Percentiles rank a stretch among this genome's conserved stretches.
Conservation (phyloP, 305 asterid species). For the Striga hermonthica region DNA sequence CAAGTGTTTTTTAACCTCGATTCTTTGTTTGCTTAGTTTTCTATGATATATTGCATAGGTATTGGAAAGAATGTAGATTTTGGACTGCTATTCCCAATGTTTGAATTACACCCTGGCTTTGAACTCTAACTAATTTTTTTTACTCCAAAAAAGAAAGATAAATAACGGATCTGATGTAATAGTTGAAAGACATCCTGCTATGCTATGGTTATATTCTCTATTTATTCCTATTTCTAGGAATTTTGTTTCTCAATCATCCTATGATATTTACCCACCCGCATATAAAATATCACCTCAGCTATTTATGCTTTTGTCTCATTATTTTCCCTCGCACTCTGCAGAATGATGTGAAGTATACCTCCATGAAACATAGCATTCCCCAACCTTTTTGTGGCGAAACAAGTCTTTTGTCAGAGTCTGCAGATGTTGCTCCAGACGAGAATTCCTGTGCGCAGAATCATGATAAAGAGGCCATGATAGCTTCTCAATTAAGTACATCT, state of each 20-base stretch:
- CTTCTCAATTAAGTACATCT: constrained; percentile 59
- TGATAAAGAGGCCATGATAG: constrained; percentile 35
- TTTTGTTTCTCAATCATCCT: constrained; percentile 21
- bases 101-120: constrained; percentile 4
- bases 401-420: constrained; percentile 80
- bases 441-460: constrained; percentile 54
- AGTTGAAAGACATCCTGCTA: neutral
- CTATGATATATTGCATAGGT: constrained; percentile 3
- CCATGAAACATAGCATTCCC: constrained; percentile 41
- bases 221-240: constrained; percentile 14
- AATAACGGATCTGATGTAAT: neutral
- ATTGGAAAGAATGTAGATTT: constrained; percentile 7
- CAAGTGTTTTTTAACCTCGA: neutral
- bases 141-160: constrained; percentile 10
- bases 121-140: constrained; percentile 12
- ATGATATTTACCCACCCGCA: too few relatives aligned
- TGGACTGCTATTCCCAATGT: constrained; percentile 7
- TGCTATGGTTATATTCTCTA: constrained; percentile 16
- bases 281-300: constrained; percentile 1
- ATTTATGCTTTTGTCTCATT: constrained; percentile 9
- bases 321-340: constrained; percentile 32
- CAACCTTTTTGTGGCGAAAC: constrained; percentile 60
- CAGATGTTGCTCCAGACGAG: constrained; percentile 56
- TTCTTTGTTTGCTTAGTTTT: neutral
- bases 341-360: constrained; percentile 42